Evolutionary conservation across 208 protist species (phyloP).

Genomic region (Lotmaria passim): DNA sequence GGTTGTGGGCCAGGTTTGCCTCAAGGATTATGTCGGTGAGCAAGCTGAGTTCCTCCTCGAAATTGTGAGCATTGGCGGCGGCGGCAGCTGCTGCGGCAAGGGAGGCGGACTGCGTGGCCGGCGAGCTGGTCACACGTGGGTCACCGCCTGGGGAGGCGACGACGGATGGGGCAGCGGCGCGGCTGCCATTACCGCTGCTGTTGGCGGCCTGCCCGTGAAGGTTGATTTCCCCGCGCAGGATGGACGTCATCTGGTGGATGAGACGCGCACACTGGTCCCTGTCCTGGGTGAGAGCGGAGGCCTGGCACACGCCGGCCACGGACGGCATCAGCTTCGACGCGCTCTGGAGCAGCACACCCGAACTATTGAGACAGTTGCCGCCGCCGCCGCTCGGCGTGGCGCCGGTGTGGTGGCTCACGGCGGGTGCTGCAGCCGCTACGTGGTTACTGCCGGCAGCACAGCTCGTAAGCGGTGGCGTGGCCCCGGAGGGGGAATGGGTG

Average conservation of each 20-base stretch:
- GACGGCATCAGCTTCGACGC: slow-evolving; percentile 50
- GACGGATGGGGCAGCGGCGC: slow-evolving; percentile 8
- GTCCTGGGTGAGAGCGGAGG: slow-evolving; percentile 43
- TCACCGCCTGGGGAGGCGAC: slow-evolving; percentile 32
- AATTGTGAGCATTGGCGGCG: slow-evolving; percentile 22
- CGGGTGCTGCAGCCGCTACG: neutral
- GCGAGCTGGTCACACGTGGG: slow-evolving; percentile 30
- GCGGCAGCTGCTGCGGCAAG: slow-evolving; percentile 7
- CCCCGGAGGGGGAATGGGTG: slow-evolving; percentile 33
- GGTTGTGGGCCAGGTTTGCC: slow-evolving; percentile 40
- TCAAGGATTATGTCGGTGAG: slow-evolving; percentile 47
- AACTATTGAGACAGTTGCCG: slow-evolving; percentile 23
- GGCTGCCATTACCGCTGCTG: neutral
- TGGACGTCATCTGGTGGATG: slow-evolving; percentile 52
- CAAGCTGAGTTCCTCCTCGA: slow-evolving; percentile 51
- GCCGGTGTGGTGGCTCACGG: slow-evolving; percentile 2
- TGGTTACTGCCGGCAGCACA: slow-evolving; percentile 29
- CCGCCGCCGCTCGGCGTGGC: slow-evolving; percentile 3
- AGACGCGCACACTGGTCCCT: slow-evolving; percentile 47
- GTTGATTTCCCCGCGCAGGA: slow-evolving; percentile 45
- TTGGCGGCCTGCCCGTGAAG: slow-evolving; percentile 20
- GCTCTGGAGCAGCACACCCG: slow-evolving; percentile 21
- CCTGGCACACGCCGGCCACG: slow-evolving; percentile 49
- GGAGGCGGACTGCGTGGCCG: slow-evolving; percentile 15
- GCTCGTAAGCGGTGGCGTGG: slow-evolving; percentile 29